These are phyloP conservation scores for Ogataea polymorpha DNA, from an alignment of 805 yeast genomes.

Conservation along the genomic window DNA sequence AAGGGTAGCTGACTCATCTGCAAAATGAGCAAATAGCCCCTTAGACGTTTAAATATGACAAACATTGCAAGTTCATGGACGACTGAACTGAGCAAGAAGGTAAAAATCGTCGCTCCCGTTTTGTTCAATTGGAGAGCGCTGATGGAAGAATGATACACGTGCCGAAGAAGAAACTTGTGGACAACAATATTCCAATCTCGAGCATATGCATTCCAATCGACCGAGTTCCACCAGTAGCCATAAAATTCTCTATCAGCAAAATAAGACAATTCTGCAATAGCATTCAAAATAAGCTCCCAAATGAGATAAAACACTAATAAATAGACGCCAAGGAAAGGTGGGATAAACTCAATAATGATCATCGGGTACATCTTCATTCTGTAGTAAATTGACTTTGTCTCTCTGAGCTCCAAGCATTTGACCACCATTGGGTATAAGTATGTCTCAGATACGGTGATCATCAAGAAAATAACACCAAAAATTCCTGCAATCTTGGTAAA, in stretches of 20 bases:
- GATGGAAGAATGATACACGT: constrained; percentile 89
- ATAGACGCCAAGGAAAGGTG: constrained; percentile 75
- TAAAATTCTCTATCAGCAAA: constrained; percentile 93
- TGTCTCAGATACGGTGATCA: constrained; percentile 78
- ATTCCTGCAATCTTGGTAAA: constrained; percentile 70
- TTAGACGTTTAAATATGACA: constrained; percentile 70
- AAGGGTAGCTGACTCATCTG: constrained; percentile 91
- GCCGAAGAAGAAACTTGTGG: constrained; percentile 82
- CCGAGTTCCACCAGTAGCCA: constrained; percentile 97
- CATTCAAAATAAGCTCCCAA: constrained; percentile 92
- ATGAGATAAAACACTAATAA: constrained; percentile 80
- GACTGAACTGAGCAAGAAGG: constrained; percentile 74
- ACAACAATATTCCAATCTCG: constrained; percentile 95
- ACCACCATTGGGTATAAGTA: constrained; percentile 71
- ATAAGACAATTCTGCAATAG: constrained; percentile 80
- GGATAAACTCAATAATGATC: constrained; percentile 67
- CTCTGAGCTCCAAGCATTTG: constrained; percentile 52
- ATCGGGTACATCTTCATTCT: constrained; percentile 50
- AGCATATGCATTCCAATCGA: constrained; percentile 90
- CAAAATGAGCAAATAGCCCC: constrained; percentile 75
- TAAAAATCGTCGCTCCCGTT: constrained; percentile 66
- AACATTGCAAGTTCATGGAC: constrained; percentile 94
- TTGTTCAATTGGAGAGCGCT: constrained; percentile 68
- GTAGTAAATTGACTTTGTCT: constrained; percentile 41
- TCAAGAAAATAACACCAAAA: constrained; percentile 79